phyloP scores from a whole-genome alignment of 805 yeast genomes.

The Dipodascus geniculatus region DNA sequence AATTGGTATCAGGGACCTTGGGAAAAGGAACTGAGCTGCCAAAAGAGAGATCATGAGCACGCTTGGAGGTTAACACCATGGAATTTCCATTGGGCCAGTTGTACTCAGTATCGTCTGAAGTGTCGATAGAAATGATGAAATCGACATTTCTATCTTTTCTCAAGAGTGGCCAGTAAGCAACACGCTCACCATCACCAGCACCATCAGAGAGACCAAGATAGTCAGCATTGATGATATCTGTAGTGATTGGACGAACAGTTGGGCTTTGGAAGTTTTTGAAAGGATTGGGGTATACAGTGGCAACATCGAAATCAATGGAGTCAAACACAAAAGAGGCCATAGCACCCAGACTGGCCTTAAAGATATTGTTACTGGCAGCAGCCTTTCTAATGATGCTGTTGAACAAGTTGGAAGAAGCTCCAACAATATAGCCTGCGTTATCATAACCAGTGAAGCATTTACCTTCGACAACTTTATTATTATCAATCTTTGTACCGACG shows the following conservation, averaged over 20 bases:
- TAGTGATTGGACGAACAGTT: background rate
- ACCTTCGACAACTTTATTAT: slow-evolving; percentile 37
- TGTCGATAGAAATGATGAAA: slow-evolving; percentile 41
- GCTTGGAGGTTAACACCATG: slow-evolving; percentile 20
- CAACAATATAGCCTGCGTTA: slow-evolving; percentile 57
- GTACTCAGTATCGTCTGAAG: slow-evolving; percentile 18
- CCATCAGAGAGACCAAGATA: slow-evolving; percentile 54
- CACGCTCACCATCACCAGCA: slow-evolving; percentile 65
- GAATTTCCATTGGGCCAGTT: slow-evolving; percentile 22
- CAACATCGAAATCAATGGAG: background rate
- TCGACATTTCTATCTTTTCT: slow-evolving; percentile 54
- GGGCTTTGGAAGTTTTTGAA: background rate
- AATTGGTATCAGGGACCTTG: slow-evolving; percentile 15
- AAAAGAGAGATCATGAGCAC: slow-evolving; percentile 15
- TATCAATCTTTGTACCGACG: slow-evolving; percentile 43
- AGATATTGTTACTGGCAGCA: background rate
- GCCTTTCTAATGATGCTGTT: background rate
- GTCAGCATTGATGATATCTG: background rate
- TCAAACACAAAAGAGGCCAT: background rate
- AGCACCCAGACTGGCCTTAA: background rate
- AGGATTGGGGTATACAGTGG: background rate
- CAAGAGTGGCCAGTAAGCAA: slow-evolving; percentile 55
- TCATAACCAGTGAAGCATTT: slow-evolving; percentile 50
- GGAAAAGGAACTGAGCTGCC: slow-evolving; percentile 16
- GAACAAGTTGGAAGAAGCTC: slow-evolving; percentile 58